Base-by-base conservation (phyloP, 1,284 basidiomycete species). In the Ustilago hordei region DNA sequence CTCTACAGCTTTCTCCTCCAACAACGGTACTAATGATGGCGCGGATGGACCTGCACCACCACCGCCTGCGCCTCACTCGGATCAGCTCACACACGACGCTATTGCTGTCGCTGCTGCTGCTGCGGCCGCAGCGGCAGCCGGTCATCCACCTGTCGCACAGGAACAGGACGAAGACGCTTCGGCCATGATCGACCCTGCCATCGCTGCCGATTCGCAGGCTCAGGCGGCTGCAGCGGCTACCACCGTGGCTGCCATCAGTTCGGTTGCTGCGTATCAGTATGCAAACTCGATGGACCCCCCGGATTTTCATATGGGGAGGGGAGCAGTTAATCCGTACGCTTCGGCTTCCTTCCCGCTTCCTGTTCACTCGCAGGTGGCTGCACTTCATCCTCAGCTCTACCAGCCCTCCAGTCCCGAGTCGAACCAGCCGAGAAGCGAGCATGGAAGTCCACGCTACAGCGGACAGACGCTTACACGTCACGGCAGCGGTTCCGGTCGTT, bases 401-500 rank as follows among this genome's bases (percentile, higher is more conserved):
- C 78, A 80, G 61, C 74, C 80, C 5, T 75, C 78, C 19, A 80
- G 78, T 48, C 80, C 80, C 60, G 80, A 81, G 69, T 81, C 80
- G 62, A 80, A 66, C 75, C 65, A 64, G 56, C 64, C 75, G 60
- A 68, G 74, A 68, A 79, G 75, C 73, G 74, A 80, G 74, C 78
- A 80, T 60, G 75, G 78, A 28, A 79, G 73, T 54, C 79, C 77
- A 53, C 74, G 77, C 69, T 79, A 76, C 65, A 59, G 63, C n/a
- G 55, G 64, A 28, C 77, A 78, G 48, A 55, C 66, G 6, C 72
- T 79, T 12, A 28, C 50, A 52, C 77, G 79, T 38, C 74, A 80
- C 47, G 64, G 67, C 36, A 80, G 75, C 68, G 74, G 74, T 38
- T 64, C 68, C 17, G 64, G 77, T 38, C 63, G 79, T 23, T 80